Conservation (phyloP, 257 asterid genomes). For the Paulownia fortunei region DNA sequence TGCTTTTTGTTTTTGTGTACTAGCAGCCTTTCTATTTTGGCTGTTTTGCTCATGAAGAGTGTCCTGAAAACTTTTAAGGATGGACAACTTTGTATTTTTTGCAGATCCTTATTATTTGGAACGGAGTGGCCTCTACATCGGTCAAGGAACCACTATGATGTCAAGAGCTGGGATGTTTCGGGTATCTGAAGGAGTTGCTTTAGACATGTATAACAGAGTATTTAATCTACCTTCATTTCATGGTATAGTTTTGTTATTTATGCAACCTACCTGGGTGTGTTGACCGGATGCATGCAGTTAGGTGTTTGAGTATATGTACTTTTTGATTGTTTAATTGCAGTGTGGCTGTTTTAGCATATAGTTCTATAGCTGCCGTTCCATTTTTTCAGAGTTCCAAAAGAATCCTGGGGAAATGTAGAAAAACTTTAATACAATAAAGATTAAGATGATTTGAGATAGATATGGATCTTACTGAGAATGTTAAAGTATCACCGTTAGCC, state of each 20-base stretch:
- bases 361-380: not conserved
- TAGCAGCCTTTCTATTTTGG: not conserved
- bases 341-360: not conserved
- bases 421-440: not conserved
- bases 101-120: constrained; percentile 80
- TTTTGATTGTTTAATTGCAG: not conserved
- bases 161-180: constrained; percentile 95
- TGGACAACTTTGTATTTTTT: constrained; percentile 24
- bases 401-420: not conserved
- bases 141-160: constrained; percentile 86
- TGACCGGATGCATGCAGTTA: constrained; percentile 5
- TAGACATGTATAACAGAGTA: constrained; percentile 81
- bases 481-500: not conserved
- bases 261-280: not conserved
- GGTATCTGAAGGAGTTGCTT: constrained; percentile 77
- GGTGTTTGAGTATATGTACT: constrained; percentile 2
- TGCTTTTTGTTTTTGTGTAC: constrained; percentile 1
- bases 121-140: constrained; percentile 85
- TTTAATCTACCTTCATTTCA: constrained; percentile 79
- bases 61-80: not conserved
- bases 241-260: constrained; percentile 50
- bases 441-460: constrained; percentile 1
- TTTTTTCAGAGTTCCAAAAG: not conserved
- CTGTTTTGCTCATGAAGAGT: constrained; percentile 13
- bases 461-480: constrained; percentile 2